Base-by-base conservation (phyloP, 164 flowering plant genomes). In the Liquidambar formosana region DNA sequence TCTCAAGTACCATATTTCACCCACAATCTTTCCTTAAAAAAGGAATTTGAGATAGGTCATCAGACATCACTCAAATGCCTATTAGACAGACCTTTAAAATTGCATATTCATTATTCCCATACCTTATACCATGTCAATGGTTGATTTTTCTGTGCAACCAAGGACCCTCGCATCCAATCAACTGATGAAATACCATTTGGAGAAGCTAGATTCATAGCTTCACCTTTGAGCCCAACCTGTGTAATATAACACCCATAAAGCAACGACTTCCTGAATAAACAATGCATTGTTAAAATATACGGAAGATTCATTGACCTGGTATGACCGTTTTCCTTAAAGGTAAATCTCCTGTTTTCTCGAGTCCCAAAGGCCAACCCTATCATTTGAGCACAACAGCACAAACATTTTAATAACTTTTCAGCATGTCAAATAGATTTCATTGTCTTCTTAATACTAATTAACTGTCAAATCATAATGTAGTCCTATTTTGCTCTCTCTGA, bases 41-140 rank as follows among this genome's bases (percentile, higher is more conserved):
- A 11, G 18, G 13, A 46, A 3, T 11, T 11, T 12, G 16, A 14
- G 16, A n/a, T n/a, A n/a, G n/a, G n/a, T n/a, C n/a, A n/a, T n/a
- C n/a, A n/a, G n/a, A 9, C 16, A 12, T 46, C 49, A 46, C 18
- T 51, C 41, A 2, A 33, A 33, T 2, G 41, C 5, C 9, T n/a
- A n/a, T n/a, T n/a, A n/a, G 21, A 46, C 10, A 57, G 56, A 22
- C 16, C 44, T 59, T 45, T 1, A 26, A 25, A 18, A 4, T 48
- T 3, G 8, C 1, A 10, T 25, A 46, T 46, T 13, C 56, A 23
- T 45, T 21, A 3, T 47, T 51, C 13, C 5, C 16, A 41, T 76
- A 83, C 88, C 88, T 79, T 85, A 25, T 78, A 64, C 81, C 89
- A 85, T 22, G 82, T 80, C 41, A 85, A 76, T 5, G 83, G 87